Evolutionary conservation across 2,329 filamentous ascomycete genomes (phyloP).

Genomic region (Colletotrichum sp.): DNA sequence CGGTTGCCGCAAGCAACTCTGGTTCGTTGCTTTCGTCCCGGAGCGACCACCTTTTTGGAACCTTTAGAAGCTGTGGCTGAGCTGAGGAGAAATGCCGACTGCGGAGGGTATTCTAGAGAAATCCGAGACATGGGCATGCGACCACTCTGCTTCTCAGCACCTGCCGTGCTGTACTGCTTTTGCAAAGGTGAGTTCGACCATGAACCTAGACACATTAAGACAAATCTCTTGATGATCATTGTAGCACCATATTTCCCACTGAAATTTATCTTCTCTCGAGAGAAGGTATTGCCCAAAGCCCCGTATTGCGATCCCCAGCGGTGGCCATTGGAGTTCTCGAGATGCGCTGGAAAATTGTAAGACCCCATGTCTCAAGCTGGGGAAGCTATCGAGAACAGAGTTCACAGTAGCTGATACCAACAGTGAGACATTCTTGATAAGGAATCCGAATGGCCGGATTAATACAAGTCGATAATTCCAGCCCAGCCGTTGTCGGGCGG

Average conservation of each 20-base stretch:
- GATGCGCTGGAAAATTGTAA: not conserved
- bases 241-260: too few relatives aligned
- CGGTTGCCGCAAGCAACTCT: not conserved
- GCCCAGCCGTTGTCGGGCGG: not conserved
- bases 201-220: too few relatives aligned
- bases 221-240: too few relatives aligned
- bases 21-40: not conserved
- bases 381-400: not conserved
- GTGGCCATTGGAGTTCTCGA: not conserved
- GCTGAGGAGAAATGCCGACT: not conserved
- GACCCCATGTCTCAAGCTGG: not conserved
- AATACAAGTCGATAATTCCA: not conserved
- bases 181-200: too few relatives aligned
- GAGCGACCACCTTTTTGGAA: not conserved
- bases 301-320: rapidly evolving
- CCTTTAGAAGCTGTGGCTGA: not conserved
- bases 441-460: not conserved
- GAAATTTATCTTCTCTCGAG: rapidly evolving
- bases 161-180: not conserved
- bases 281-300: not conserved
- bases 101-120: not conserved
- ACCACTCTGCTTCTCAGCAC: not conserved
- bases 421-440: not conserved
- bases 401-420: not conserved
- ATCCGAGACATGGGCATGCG: not conserved